Base-by-base conservation (phyloP, 768 basidiomycete genomes). In the Amyloporia xantha region DNA sequence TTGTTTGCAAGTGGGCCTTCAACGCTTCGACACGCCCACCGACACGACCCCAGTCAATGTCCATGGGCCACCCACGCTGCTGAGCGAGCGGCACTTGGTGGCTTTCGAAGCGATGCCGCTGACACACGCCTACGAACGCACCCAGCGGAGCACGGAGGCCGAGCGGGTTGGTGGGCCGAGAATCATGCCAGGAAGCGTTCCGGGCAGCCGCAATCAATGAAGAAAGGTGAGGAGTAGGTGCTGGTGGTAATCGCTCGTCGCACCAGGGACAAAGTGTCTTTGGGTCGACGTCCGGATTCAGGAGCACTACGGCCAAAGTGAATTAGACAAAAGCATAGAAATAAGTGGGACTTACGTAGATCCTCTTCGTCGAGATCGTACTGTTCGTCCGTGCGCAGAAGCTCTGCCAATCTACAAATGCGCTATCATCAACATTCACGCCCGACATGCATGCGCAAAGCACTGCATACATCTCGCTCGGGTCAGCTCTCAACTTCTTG, bases 181-280 rank as follows among this genome's bases (percentile, higher is more conserved):
- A 75, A 50, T 86, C 83, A 2, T 66, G 68, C 44, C 62, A 58
- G 0, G 89, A 85, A 57, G 78, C 81, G 30, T 68, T 68, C 39
- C 67, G 68, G 1, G 81, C 77, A 1, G 67, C 63, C 1, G 68
- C 63, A 11, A 91, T 69, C 17, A 92, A 69, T 4, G 67, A 67
- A n/a, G 59, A 57, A 25, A 91, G 71, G 20, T 73, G 66, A 1
- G 79, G 75, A 0, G 87, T 84, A 4, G 84, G 84, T 3, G 70
- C 65, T 1, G 69, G 50, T 1, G 90, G 91, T 10, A 91, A 71
- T 0, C 69, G 74, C 17, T 77, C 74, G 56, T 92, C 90, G 54
- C 90, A 92, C 62, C 84, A 92, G 0, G 90, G 88, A 59, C 90
- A 92, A 2, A 91, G 66, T 1, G 72, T 81, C 5, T 69, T 71